Percentiles rank a stretch among this genome's conserved stretches.
phyloP scores from a whole-genome alignment of 495 filamentous ascomycete species.

The Podospora fimiseda region DNA sequence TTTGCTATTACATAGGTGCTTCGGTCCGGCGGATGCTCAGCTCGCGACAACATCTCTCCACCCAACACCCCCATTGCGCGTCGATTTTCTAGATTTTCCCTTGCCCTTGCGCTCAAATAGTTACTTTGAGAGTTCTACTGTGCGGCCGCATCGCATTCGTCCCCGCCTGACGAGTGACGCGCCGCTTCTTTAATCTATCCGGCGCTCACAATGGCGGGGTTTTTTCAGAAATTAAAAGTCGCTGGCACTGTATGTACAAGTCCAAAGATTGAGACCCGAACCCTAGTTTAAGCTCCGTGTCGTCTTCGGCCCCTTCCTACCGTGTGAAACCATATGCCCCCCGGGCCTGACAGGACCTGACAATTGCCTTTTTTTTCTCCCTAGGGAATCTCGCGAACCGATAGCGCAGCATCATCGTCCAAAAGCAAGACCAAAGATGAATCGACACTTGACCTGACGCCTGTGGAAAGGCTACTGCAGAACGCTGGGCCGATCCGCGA shows the following conservation, averaged over 20 bases:
- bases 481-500: constrained; percentile 70
- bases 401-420: constrained; percentile 31
- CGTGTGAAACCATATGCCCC: constrained; percentile 3
- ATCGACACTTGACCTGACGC: constrained; percentile 59
- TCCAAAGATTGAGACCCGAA: background rate
- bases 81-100: background rate
- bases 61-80: background rate
- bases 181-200: constrained; percentile 11
- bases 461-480: constrained; percentile 74
- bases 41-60: background rate
- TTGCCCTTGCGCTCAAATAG: background rate
- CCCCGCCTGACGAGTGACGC: constrained; percentile 15
- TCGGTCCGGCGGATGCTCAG: constrained; percentile 10
- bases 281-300: constrained; percentile 13
- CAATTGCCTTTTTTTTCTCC: background rate
- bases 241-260: constrained; percentile 28
- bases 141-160: constrained; percentile 2
- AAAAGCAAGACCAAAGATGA: constrained; percentile 62
- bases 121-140: background rate
- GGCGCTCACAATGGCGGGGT: constrained; percentile 37
- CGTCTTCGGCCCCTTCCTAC: background rate
- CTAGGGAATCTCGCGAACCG: constrained; percentile 32
- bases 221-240: constrained; percentile 39
- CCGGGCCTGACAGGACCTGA: constrained; percentile 1
- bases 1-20: background rate